Evolutionary conservation across 2,329 filamentous ascomycete genomes (phyloP).

Genomic region (Capronia epimyces): DNA sequence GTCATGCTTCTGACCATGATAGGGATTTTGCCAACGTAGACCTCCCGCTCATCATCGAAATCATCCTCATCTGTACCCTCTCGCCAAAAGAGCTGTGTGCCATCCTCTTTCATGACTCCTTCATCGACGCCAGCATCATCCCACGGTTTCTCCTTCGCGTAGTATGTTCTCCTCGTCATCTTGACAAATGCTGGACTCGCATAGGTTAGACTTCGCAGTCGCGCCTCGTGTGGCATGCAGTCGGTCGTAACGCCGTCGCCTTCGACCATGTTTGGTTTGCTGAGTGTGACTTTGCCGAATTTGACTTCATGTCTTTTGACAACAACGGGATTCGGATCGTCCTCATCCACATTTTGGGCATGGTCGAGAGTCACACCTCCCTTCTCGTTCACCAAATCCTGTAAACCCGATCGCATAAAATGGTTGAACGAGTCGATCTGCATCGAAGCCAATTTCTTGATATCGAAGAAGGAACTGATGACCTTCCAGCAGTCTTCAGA

Average conservation of each 20-base stretch:
- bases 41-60: conserved; percentile 57
- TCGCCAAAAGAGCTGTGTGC: conserved; percentile 31
- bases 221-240: conserved; percentile 88
- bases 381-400: conserved; percentile 90
- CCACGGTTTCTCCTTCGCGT: conserved; percentile 71
- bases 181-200: conserved; percentile 84
- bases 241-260: conserved; percentile 82
- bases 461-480: conserved; percentile 93
- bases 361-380: conserved; percentile 89
- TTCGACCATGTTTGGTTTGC: conserved; percentile 85
- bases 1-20: conserved; percentile 98
- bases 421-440: conserved; percentile 98
- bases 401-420: conserved; percentile 89
- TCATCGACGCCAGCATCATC: conserved; percentile 60
- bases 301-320: conserved; percentile 92
- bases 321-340: conserved; percentile 69
- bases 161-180: conserved; percentile 76
- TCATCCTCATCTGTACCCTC: conserved; percentile 44
- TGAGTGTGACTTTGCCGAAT: conserved; percentile 84
- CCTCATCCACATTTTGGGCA: conserved; percentile 69
- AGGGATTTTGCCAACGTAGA: conserved; percentile 92
- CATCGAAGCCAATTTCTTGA: conserved; percentile 92
- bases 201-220: conserved; percentile 92
- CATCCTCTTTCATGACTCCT: conserved; percentile 41
- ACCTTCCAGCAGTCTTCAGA: conserved; percentile 98